A percentile compares a stretch with the other conserved stretches of the same genome.
Conservation (phyloP, 306 rosid genomes). For the Cicer bijugum region DNA sequence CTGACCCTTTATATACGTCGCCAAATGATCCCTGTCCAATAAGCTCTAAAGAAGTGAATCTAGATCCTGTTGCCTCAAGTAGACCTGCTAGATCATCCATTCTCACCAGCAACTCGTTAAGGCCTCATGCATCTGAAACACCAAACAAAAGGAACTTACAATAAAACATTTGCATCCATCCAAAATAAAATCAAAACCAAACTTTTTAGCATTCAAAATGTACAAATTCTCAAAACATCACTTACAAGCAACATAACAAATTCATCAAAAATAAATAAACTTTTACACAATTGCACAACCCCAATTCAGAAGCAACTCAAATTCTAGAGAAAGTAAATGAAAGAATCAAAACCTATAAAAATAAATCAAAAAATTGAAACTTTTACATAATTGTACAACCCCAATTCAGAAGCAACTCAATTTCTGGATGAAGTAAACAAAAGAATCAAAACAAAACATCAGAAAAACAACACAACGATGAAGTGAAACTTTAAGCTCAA, state of each 20-base stretch:
- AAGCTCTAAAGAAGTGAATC: slow-evolving; percentile 83
- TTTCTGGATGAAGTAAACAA: neutral
- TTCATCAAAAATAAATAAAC: slow-evolving; percentile 10
- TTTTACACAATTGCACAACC: slow-evolving; percentile 33
- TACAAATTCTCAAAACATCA: slow-evolving; percentile 50
- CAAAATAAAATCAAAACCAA: slow-evolving; percentile 42
- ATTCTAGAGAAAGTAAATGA: neutral
- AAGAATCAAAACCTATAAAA: slow-evolving; percentile 16
- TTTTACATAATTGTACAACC: too few relatives aligned
- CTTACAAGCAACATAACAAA: slow-evolving; percentile 33
- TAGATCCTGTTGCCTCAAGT: slow-evolving; percentile 80
- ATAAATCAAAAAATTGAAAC: neutral
- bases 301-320: slow-evolving; percentile 41
- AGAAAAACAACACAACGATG: slow-evolving; percentile 41
- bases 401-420: too few relatives aligned
- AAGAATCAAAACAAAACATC: slow-evolving; percentile 42
- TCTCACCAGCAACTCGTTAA: slow-evolving; percentile 46
- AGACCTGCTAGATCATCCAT: slow-evolving; percentile 86
- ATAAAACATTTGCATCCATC: slow-evolving; percentile 44
- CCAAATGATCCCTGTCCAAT: slow-evolving; percentile 99
- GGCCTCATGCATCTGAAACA: slow-evolving; percentile 48
- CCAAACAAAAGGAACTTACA: slow-evolving; percentile 38
- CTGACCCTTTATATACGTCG: slow-evolving; percentile 93
- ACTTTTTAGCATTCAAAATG: slow-evolving; percentile 41
- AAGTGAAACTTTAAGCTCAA: slow-evolving; percentile 62